Conservation (phyloP, 192 early-diverging fungal species). For the Geranomyces variabilis region DNA sequence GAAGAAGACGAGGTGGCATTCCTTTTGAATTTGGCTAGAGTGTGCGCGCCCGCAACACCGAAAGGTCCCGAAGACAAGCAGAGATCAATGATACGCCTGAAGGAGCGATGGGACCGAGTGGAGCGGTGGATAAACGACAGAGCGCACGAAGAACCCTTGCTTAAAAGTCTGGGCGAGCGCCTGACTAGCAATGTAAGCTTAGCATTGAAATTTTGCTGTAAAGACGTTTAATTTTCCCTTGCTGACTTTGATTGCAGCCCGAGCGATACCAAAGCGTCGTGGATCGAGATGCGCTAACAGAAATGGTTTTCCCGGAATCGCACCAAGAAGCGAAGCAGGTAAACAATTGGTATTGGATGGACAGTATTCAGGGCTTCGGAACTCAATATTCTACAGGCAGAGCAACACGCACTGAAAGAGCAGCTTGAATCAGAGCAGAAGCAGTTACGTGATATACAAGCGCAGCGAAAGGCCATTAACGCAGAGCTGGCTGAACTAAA, state of each 20-base stretch:
- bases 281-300: slow-evolving; percentile 8
- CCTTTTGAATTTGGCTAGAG: neutral
- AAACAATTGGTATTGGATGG: neutral
- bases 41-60: neutral
- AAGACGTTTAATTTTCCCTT: neutral
- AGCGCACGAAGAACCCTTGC: neutral
- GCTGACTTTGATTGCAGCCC: neutral
- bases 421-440: neutral
- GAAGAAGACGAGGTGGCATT: slow-evolving; percentile 5
- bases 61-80: slow-evolving; percentile 18
- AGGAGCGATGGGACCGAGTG: slow-evolving; percentile 29
- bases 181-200: slow-evolving; percentile 2
- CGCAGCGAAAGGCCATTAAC: neutral
- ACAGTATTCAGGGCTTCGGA: no score
- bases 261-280: neutral
- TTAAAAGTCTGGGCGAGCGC: neutral
- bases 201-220: no score
- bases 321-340: neutral
- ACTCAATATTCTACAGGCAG: neutral
- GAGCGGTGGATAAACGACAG: neutral
- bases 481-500: neutral
- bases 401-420: neutral
- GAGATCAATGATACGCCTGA: neutral
- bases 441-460: neutral
- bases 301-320: neutral